Base-by-base conservation (phyloP, 2,329 filamentous ascomycete genomes). In the Alternaria angustiovoidea region DNA sequence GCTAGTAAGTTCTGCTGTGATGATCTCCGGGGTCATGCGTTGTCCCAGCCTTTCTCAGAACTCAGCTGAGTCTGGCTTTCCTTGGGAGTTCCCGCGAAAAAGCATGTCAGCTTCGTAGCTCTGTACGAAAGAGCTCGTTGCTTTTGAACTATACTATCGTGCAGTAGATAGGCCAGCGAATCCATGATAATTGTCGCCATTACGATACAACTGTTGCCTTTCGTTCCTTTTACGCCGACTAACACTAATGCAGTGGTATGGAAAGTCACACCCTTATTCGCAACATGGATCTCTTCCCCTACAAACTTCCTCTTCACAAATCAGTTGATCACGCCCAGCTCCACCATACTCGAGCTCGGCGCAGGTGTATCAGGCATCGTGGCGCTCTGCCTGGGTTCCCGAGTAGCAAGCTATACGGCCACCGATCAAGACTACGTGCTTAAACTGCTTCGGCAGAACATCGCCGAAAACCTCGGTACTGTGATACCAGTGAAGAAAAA, bases 371-470 rank as follows among this genome's bases (percentile, higher is more conserved):
- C 93, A 0, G 92, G 90, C 18, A 83, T 98, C 36, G 86, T 94
- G 34, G 92, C 90, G 3, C 82, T 95, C 38, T 82, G 87, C 7
- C 79, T 97, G 12, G 85, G 86, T 2, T 85, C 87, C 1, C 81
- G 80, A 4, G 84, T 96, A 18, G 64, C 73, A 6, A 82, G 82
- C 60, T 96, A 95, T 75, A 83, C 93, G 44, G 88, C 95, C 46
- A 97, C 94, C 0, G 95, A 99, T 76, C 94, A 97, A 78, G 80
- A 87, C 44, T 98, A 98, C 77, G 91, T 96, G 2, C 84, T 91
- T 60, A 90, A 88, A 62, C 80, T 94, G 0, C 81, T 97, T n/a
- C 86, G 87, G 62, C 86, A 88, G 66, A 99, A 98, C 75, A 80
- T 98, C 4, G 79, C 84, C 1, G 86, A 87, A 43, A 94, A 94